Base-by-base conservation (phyloP, 306 rosid genomes). In the Macrotyloma uniflorum region DNA sequence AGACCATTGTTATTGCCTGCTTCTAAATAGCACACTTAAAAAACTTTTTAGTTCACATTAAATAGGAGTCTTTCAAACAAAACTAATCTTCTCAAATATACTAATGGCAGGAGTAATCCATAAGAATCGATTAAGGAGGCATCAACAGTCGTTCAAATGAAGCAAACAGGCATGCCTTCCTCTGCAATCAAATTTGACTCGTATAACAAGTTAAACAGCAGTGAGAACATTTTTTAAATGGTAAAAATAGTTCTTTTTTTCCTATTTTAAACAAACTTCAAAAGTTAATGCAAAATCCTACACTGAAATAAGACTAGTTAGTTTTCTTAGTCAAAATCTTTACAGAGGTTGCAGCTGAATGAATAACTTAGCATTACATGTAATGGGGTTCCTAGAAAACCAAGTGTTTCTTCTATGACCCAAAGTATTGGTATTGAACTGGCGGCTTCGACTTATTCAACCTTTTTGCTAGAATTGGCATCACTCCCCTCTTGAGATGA, bases 391-490 rank as follows among this genome's bases (percentile, higher is more conserved):
- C 80, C 82, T 42, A 79, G 72, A 69, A 79, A 75, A 45, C 38
- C 70, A 57, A 75, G 38, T 28, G 18, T 72, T 74, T 70, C 46
- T 47, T 30, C 58, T 80, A 40, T 30, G 71, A 58, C 76, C 40
- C 30, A 40, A 57, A 38, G 61, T 72, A 42, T 68, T n/a, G 26
- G 57, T 59, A 65, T 62, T 68, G 51, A 72, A 38, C 49, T 77
- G 18, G 40, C 71, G 18, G 40, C 71, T 79, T 58, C 71, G 69
- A 42, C 78, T 84, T 76, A 90, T 76, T 90, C 98, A 75, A 61
- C 84, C 87, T 89, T 90, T 86, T 90, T 93, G 90, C 75, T 80
- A 49, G 82, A 49, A 73, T 83, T 90, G 36, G 47, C 82, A 75
- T 84, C 93, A 67, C 70, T 79, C 26, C 47, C 87, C 65, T 85